These are phyloP conservation scores for Vickermania spadyakhi DNA, from an alignment of 208 protist species.

Conservation along the genomic window DNA sequence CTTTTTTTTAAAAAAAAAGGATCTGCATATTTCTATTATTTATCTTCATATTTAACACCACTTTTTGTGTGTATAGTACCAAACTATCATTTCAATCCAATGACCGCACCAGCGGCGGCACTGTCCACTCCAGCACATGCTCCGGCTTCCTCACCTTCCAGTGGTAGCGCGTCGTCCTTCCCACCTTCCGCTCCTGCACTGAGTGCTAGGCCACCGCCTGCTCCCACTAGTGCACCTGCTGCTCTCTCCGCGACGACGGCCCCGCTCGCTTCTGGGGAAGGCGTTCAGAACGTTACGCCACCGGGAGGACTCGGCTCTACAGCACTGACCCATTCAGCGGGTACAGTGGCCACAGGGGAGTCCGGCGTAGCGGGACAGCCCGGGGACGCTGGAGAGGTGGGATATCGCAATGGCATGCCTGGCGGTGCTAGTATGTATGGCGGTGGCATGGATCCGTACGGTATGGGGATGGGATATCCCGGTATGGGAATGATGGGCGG, in stretches of 20 bases:
- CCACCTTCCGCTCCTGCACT: too few species aligned
- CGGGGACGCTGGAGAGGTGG: too few species aligned
- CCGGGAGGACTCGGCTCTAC: background rate
- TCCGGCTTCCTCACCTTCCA: background rate
- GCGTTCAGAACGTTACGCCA: background rate
- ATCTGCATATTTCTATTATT: too few species aligned
- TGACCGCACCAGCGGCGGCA: too few species aligned
- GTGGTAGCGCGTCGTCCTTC: too few species aligned
- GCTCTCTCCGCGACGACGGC: background rate
- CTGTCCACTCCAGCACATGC: too few species aligned
- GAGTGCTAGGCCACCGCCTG: too few species aligned
- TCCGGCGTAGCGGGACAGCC: background rate
- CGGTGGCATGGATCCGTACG: slow-evolving; percentile 19
- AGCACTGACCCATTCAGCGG: slow-evolving; percentile 1
- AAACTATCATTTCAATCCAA: too few species aligned
- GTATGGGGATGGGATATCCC: slow-evolving; percentile 18
- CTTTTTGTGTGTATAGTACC: too few species aligned
- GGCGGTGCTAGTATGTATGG: slow-evolving; percentile 10
- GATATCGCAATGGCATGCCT: slow-evolving; percentile 23
- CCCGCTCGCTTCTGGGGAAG: background rate
- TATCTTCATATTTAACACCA: too few species aligned
- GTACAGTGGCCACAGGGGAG: background rate
- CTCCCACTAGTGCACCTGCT: background rate
- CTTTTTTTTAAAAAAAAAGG: too few species aligned
- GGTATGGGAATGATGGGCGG: slow-evolving; percentile 26